Percentiles rank a stretch among this genome's conserved stretches.
Conservation (phyloP, 768 basidiomycete genomes). For the Hygrocybe punicea region DNA sequence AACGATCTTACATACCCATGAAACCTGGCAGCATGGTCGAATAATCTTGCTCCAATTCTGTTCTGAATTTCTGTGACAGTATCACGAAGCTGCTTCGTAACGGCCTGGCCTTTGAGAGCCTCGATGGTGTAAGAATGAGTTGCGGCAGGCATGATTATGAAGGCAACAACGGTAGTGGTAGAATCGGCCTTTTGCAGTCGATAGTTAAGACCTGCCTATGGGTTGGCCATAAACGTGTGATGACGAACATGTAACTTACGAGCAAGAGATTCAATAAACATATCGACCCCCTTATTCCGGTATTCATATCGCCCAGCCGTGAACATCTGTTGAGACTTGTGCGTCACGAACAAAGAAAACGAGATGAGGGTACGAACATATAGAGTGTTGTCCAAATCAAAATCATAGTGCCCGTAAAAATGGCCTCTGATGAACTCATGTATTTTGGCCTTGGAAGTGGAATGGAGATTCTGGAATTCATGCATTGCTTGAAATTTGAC, state of each 20-base stretch:
- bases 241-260: conserved; percentile 45
- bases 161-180: conserved; percentile 86
- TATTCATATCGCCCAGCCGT: conserved; percentile 99
- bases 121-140: conserved; percentile 98
- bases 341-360: conserved; percentile 1
- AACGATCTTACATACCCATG: conserved; percentile 60
- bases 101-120: conserved; percentile 93
- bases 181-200: conserved; percentile 57
- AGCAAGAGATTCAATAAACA: conserved; percentile 97
- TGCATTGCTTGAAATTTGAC: conserved; percentile 99
- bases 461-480: conserved; percentile 96
- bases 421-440: conserved; percentile 97
- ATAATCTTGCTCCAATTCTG: conserved; percentile 85
- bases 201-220: conserved; percentile 46
- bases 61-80: conserved; percentile 95
- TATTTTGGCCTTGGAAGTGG: conserved; percentile 93
- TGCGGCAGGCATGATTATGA: conserved; percentile 97
- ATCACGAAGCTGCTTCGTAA: conserved; percentile 93
- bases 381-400: conserved; percentile 88
- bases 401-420: conserved; percentile 97
- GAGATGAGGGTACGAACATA: conserved; percentile 50
- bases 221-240: conserved; percentile 1
- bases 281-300: conserved; percentile 98
- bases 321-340: conserved; percentile 65
- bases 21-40: conserved; percentile 91